A percentile compares a stretch with the other conserved stretches of the same genome.
Evolutionary conservation across 2,329 filamentous ascomycete genomes (phyloP).

Genomic region (Talaromyces sp.): DNA sequence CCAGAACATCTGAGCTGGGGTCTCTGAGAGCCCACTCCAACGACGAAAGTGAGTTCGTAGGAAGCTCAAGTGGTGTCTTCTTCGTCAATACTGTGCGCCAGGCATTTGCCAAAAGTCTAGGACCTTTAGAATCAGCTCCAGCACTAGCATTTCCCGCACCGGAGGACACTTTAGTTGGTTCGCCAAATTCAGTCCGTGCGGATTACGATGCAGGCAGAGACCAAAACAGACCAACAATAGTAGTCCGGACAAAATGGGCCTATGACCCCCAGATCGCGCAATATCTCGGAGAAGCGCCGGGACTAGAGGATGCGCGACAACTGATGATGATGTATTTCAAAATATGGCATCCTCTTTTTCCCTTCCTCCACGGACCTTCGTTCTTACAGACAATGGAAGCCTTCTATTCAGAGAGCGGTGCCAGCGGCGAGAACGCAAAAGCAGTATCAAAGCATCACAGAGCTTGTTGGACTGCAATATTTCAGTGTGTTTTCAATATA

Average conservation of each 20-base stretch:
- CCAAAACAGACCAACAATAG: neutral
- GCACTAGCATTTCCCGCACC: slow-evolving; percentile 26
- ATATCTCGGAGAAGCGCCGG: slow-evolving; percentile 25
- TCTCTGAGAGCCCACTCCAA: slow-evolving; percentile 40
- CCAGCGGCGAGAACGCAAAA: neutral
- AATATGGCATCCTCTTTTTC: slow-evolving; percentile 50
- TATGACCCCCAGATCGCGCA: slow-evolving; percentile 26
- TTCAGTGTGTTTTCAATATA: slow-evolving; percentile 51
- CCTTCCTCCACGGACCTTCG: slow-evolving; percentile 48
- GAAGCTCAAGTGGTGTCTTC: slow-evolving; percentile 50
- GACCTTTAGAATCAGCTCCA: slow-evolving; percentile 16
- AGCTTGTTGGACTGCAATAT: slow-evolving; percentile 34
- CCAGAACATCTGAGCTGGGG: slow-evolving; percentile 36
- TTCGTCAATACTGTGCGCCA: slow-evolving; percentile 52
- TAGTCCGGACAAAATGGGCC: slow-evolving; percentile 20
- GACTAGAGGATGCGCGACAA: slow-evolving; percentile 32
- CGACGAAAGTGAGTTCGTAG: slow-evolving; percentile 48
- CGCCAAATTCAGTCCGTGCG: slow-evolving; percentile 20
- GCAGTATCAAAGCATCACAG: slow-evolving; percentile 19
- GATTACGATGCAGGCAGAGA: slow-evolving; percentile 17
- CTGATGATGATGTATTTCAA: slow-evolving; percentile 48
- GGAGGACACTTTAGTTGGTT: slow-evolving; percentile 27
- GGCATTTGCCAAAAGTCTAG: slow-evolving; percentile 42
- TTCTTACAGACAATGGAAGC: slow-evolving; percentile 44
- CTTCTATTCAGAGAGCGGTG: slow-evolving; percentile 32